These are phyloP conservation scores for Ascochyta rabiei DNA, from an alignment of 2,329 filamentous ascomycete species.

Conservation along the genomic window DNA sequence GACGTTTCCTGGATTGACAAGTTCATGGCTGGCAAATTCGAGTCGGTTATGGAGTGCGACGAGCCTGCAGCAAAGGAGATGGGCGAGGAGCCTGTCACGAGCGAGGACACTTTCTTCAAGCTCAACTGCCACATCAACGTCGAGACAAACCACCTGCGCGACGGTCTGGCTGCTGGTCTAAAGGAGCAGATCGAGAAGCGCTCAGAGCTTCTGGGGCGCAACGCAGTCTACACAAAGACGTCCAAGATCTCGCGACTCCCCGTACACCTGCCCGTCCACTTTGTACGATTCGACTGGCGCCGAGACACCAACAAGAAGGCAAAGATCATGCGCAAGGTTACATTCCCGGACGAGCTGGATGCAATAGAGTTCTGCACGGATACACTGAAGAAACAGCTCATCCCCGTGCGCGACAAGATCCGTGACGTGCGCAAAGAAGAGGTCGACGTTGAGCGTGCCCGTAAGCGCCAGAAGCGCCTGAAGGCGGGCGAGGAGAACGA, in stretches of 20 bases:
- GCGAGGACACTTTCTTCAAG: conserved; percentile 82
- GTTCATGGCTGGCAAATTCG: conserved; percentile 85
- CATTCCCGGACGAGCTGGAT: conserved; percentile 92
- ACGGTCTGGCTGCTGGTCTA: conserved; percentile 82
- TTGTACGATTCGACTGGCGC: conserved; percentile 98
- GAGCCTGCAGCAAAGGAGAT: conserved; percentile 76
- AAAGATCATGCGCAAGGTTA: conserved; percentile 99
- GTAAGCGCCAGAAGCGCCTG: conserved; percentile 85
- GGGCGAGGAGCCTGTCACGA: conserved; percentile 71
- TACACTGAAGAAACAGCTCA: conserved; percentile 77
- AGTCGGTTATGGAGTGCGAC: conserved; percentile 80
- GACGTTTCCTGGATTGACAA: conserved; percentile 82
- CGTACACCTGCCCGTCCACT: conserved; percentile 95
- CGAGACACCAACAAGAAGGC: conserved; percentile 95
- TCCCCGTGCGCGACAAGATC: conserved; percentile 95
- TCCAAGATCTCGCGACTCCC: conserved; percentile 89
- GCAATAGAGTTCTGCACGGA: conserved; percentile 95
- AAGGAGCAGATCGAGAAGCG: conserved; percentile 91
- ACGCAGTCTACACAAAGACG: conserved; percentile 86
- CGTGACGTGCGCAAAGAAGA: conserved; percentile 95
- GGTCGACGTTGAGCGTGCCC: conserved; percentile 86
- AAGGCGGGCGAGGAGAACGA: conserved; percentile 62
- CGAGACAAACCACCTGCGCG: conserved; percentile 85
- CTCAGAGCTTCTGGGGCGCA: conserved; percentile 76
- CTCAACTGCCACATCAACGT: conserved; percentile 94